A percentile compares a stretch with the other conserved stretches of the same genome.
Conservation (phyloP, 371 early-diverging fungal species). For the Mucor plumbeus region DNA sequence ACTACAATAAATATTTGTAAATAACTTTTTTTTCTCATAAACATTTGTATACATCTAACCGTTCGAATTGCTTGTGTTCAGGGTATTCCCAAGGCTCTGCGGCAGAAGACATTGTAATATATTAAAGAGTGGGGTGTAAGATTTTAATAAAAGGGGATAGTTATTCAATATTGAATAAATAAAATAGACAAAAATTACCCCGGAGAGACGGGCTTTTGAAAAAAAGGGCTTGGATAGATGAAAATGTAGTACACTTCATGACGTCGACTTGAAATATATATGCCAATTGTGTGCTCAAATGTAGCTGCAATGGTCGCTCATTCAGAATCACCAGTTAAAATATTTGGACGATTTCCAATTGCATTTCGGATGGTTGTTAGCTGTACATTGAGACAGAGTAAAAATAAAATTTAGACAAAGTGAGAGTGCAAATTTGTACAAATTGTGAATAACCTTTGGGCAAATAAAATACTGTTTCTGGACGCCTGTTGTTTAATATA, state of each 20-base stretch:
- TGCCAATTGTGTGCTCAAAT: too few species aligned
- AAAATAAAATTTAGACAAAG: too few species aligned
- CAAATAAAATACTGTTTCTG: too few species aligned
- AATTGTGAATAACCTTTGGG: too few species aligned
- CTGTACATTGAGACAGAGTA: too few species aligned
- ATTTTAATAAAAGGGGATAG: conserved; percentile 6
- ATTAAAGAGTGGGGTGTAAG: conserved; percentile 22
- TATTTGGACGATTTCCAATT: too few species aligned
- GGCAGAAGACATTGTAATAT: conserved; percentile 29
- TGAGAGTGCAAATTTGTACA: too few species aligned
- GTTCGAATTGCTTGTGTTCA: conserved; percentile 55
- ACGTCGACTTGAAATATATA: neutral
- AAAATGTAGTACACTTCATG: neutral
- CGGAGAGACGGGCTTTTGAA: conserved; percentile 12
- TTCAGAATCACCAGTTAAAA: too few species aligned
- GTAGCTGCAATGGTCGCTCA: too few species aligned
- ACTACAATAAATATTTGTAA: conserved; percentile 18
- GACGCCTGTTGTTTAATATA: too few species aligned
- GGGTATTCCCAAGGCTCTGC: conserved; percentile 55
- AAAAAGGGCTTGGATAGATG: neutral
- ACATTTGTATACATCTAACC: conserved; percentile 23
- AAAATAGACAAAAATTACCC: conserved; percentile 15
- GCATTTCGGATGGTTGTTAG: too few species aligned
- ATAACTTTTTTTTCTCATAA: too few species aligned
- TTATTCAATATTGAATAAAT: conserved; percentile 9